Conservation (phyloP, 805 yeast genomes). For the Kodamaea kaohsiungensis region DNA sequence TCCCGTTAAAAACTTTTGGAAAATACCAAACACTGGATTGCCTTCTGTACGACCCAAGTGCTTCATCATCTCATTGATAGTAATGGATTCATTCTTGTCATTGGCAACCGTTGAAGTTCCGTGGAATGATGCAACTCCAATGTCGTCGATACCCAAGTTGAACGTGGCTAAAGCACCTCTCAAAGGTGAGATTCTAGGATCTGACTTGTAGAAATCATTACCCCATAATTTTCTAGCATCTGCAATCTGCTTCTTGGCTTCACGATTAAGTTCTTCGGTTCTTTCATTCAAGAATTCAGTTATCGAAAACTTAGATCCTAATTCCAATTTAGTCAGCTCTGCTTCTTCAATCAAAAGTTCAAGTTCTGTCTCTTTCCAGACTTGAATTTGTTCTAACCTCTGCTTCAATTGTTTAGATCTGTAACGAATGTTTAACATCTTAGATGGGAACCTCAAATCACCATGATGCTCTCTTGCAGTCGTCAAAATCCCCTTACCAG, state of each 20-base stretch:
- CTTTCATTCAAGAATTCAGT: constrained; percentile 70
- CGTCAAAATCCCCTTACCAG: constrained; percentile 98
- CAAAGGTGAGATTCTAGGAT: constrained; percentile 93
- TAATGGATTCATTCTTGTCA: constrained; percentile 95
- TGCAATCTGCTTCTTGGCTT: constrained; percentile 78
- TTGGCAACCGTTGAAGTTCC: constrained; percentile 99
- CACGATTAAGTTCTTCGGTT: constrained; percentile 82
- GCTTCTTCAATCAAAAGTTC: constrained; percentile 72
- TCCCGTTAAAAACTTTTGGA: constrained; percentile 98
- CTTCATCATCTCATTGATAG: constrained; percentile 87
- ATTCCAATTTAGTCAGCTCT: constrained; percentile 51
- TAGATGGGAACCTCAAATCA: constrained; percentile 72
- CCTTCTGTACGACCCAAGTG: constrained; percentile 97
- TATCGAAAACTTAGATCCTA: constrained; percentile 47
- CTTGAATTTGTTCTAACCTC: constrained; percentile 73
- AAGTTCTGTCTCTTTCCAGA: constrained; percentile 84
- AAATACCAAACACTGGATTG: constrained; percentile 95
- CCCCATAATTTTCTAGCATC: constrained; percentile 95
- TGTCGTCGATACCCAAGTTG: constrained; percentile 90
- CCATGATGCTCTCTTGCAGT: constrained; percentile 94
- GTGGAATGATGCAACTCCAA: constrained; percentile 97
- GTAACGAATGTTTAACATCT: constrained; percentile 85
- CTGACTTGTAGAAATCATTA: constrained; percentile 87
- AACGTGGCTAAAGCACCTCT: constrained; percentile 96
- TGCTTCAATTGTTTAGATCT: constrained; percentile 86